A percentile compares a stretch with the other conserved stretches of the same genome.
Conservation (phyloP, 176 grass and related monocot species). For the Hyparrhenia diplandra region DNA sequence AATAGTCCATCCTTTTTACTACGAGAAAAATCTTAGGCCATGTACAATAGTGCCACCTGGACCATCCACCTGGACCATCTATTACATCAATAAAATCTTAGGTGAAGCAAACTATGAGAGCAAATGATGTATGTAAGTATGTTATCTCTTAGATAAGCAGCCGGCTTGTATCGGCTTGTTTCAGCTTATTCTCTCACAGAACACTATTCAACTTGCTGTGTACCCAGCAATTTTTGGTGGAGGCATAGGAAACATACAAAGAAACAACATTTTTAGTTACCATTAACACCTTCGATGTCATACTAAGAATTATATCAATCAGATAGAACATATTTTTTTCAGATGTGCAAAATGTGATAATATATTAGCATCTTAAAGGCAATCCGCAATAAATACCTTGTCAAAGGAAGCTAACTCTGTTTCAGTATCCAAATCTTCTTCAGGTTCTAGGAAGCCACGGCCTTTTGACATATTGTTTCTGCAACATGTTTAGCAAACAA, state of each 20-base stretch:
- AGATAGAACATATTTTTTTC: constrained; percentile 3
- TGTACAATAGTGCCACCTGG: neutral
- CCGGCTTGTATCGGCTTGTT: too few relatives aligned
- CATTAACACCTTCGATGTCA: neutral
- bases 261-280: neutral
- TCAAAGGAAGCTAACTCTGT: constrained; percentile 79
- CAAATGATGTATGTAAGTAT: neutral
- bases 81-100: neutral
- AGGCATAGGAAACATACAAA: neutral
- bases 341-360: neutral
- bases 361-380: neutral
- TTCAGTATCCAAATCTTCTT: constrained; percentile 28
- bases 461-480: constrained; percentile 51
- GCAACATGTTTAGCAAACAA: constrained; percentile 25
- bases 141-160: too few relatives aligned
- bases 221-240: too few relatives aligned
- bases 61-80: too few relatives aligned
- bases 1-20: neutral
- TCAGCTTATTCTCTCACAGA: too few relatives aligned
- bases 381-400: constrained; percentile 59
- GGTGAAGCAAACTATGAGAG: neutral
- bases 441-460: constrained; percentile 23
- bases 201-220: too few relatives aligned
- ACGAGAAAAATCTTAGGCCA: too few relatives aligned
- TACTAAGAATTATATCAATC: neutral